Evolutionary conservation across 768 basidiomycete species (phyloP).

Genomic region (Lactarius sp.): DNA sequence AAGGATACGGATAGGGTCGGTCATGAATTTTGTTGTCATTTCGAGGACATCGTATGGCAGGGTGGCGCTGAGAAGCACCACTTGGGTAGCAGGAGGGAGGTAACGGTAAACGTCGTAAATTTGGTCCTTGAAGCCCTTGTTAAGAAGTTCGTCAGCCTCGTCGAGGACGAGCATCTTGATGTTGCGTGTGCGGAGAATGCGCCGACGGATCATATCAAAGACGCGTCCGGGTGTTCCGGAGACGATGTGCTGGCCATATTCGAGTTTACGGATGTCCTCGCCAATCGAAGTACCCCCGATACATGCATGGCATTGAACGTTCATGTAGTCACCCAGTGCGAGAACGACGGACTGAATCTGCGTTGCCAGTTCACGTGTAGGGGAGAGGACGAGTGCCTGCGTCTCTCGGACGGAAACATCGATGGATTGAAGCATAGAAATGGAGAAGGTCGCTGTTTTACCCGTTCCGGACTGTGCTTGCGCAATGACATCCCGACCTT

Average conservation of each 20-base stretch:
- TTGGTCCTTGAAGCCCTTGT: slow-evolving; percentile 99
- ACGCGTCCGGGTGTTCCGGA: slow-evolving; percentile 97
- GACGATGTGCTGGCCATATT: slow-evolving; percentile 96
- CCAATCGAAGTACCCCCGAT: slow-evolving; percentile 97
- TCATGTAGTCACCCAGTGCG: slow-evolving; percentile 98
- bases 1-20: slow-evolving; percentile 94
- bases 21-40: slow-evolving; percentile 99
- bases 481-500: slow-evolving; percentile 96
- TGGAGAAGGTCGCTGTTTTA: slow-evolving; percentile 99
- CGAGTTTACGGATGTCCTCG: slow-evolving; percentile 95
- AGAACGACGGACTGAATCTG: slow-evolving; percentile 97
- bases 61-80: slow-evolving; percentile 93
- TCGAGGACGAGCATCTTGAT: slow-evolving; percentile 97
- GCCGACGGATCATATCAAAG: slow-evolving; percentile 97
- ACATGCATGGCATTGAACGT: slow-evolving; percentile 97
- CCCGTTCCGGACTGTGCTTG: slow-evolving; percentile 99
- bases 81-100: slow-evolving; percentile 94
- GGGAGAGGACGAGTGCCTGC: slow-evolving; percentile 93
- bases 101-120: slow-evolving; percentile 99
- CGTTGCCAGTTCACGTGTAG: slow-evolving; percentile 98
- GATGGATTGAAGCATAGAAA: slow-evolving; percentile 97
- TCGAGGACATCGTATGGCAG: slow-evolving; percentile 96
- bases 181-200: slow-evolving; percentile 88
- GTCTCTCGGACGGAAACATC: slow-evolving; percentile 92
- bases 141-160: slow-evolving; percentile 93